Percentiles rank a stretch among this genome's conserved stretches.
Evolutionary conservation across 331 rosid species (phyloP).

Genomic region (Cydonia oblonga): DNA sequence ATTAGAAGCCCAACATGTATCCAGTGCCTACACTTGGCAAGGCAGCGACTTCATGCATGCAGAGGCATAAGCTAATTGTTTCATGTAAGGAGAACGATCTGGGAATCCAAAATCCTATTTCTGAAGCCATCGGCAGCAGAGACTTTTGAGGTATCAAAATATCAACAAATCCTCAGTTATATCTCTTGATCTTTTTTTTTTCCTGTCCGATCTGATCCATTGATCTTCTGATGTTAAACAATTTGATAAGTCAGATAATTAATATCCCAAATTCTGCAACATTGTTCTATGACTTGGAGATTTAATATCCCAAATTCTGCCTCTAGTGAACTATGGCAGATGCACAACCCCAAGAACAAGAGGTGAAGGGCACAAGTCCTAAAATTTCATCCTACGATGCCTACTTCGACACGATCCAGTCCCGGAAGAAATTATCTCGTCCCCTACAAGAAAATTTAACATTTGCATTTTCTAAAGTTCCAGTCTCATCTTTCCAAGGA

Average conservation of each 20-base stretch:
- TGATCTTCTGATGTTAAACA: background rate
- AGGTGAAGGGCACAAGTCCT: conserved; percentile 4
- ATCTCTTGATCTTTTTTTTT: background rate
- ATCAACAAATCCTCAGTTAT: background rate
- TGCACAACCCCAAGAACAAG: conserved; percentile 9
- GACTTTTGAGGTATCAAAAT: background rate
- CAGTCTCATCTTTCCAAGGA: conserved; percentile 66
- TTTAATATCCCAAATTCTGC: background rate
- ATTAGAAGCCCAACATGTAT: background rate
- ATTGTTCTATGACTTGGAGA: background rate
- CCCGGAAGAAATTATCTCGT: conserved; percentile 64
- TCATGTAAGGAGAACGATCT: background rate
- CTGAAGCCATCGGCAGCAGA: background rate
- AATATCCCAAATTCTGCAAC: no score
- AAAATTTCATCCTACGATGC: conserved; percentile 40
- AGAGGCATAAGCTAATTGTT: background rate
- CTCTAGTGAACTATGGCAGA: conserved; percentile 46
- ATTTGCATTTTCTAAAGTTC: conserved; percentile 65
- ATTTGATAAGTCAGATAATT: background rate
- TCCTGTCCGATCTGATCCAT: no score
- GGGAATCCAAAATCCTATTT: background rate
- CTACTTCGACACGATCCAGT: conserved; percentile 58
- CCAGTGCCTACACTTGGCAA: background rate
- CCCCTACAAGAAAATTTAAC: conserved; percentile 57
- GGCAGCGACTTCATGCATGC: background rate